Evolutionary conservation across 345 rosid genomes (phyloP), one percentile per base, ranked within the genome.

Genomic region (Trapa incisa): DNA sequence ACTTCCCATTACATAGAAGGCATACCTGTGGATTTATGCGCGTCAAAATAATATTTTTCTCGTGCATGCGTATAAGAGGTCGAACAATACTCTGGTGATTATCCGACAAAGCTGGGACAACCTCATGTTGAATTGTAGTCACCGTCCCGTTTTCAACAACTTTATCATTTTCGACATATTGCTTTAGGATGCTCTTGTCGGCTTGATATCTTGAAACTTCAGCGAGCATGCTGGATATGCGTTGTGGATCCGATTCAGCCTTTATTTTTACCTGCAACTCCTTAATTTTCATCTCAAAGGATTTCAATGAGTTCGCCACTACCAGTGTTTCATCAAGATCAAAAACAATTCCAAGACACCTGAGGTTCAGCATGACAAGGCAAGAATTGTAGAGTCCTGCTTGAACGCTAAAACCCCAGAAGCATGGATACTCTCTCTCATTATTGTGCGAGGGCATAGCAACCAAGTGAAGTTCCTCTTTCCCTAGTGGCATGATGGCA

Each of bases 281-380:
- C 37, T 91, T 96, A 62, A 91, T 95, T 79, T 84, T 85, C 78
- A 89, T 96, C 76, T 95, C 98, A 63, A 95, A 95, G 2, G 99
- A 87, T 3, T 94, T 90, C 96, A 87, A 86, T 50, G 99, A 91
- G 82, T 87, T 91, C 14, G 99, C 99, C 74, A 94, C 99, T 48
- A 95, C 77, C 15, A 95, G 89, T 43, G 99, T 95, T 77, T 95
- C 99, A 77, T 91, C 99, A 11, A 95, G 89, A 80, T 95, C 98
- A 85, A 95, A 95, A 62, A 95, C 99, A 71, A 95, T 95, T 70
- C 96, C 96, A 65, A 95, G 85, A 72, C 99, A 95, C 78, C 98
- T 88, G 72, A 89, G 83, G 71, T 95, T 89, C 76, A 95, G 71
- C 99, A 95, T 87, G 76, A 77, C 81, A 67, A 91, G 91, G 81